Conservation (phyloP, 1,284 basidiomycete genomes). For the Fomitopsis pinicola region DNA sequence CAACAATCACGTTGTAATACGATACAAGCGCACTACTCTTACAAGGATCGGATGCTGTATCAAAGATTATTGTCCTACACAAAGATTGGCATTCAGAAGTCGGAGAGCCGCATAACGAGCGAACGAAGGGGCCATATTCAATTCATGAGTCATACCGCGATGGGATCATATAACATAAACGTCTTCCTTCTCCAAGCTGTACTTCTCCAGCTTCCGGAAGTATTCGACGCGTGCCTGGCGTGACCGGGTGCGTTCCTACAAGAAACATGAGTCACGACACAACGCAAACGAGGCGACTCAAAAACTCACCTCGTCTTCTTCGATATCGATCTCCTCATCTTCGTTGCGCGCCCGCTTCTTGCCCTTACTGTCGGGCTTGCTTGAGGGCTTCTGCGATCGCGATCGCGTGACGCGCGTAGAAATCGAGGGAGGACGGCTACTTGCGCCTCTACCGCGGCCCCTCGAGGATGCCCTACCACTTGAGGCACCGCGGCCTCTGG, state of each 20-base stretch:
- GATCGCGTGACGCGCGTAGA: not conserved
- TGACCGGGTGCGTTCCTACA: slow-evolving; percentile 16
- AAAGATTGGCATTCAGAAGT: not conserved
- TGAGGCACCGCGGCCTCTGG: not conserved
- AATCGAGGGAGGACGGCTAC: slow-evolving; percentile 9
- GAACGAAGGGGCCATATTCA: not conserved
- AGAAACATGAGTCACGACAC: not conserved
- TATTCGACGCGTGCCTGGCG: slow-evolving; percentile 26
- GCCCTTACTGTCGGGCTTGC: slow-evolving; percentile 17
- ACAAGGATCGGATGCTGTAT: no score
- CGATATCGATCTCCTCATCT: slow-evolving; percentile 13
- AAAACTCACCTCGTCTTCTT: slow-evolving; percentile 18
- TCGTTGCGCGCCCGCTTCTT: slow-evolving; percentile 12
- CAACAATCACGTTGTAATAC: no score
- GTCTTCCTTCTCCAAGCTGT: slow-evolving; percentile 28
- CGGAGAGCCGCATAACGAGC: not conserved
- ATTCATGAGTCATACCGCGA: not conserved
- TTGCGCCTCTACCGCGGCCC: slow-evolving; percentile 3
- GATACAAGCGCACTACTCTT: no score
- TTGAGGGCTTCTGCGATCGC: not conserved
- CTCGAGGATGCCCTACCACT: not conserved
- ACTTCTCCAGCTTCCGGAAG: slow-evolving; percentile 26
- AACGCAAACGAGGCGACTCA: not conserved
- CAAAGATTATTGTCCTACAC: not conserved
- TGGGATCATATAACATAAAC: slow-evolving; percentile 24